These are phyloP conservation scores for Emericellopsis terricola DNA, from an alignment of 495 filamentous ascomycete genomes.

Conservation along the genomic window DNA sequence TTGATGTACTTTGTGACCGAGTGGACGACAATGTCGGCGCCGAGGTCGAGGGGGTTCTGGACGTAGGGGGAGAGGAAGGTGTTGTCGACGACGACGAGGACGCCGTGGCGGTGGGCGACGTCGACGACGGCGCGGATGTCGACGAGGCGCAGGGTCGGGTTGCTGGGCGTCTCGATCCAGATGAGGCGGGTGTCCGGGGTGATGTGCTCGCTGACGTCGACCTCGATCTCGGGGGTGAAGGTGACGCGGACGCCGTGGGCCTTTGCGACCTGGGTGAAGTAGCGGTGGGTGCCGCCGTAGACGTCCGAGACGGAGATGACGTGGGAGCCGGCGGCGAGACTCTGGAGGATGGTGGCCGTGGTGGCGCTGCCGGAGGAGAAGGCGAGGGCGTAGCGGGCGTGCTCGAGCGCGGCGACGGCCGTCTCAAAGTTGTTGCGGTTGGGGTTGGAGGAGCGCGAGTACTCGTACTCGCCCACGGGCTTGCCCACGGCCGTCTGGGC, in stretches of 20 bases:
- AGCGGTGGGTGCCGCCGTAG: slow-evolving; percentile 93
- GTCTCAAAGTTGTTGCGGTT: slow-evolving; percentile 42
- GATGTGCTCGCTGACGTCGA: slow-evolving; percentile 69
- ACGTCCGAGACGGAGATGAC: slow-evolving; percentile 93
- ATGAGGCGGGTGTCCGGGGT: slow-evolving; percentile 80
- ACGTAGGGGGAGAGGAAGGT: slow-evolving; percentile 93
- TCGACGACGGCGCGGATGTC: slow-evolving; percentile 75
- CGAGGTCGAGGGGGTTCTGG: slow-evolving; percentile 88
- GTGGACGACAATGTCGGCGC: slow-evolving; percentile 96
- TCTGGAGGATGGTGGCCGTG: slow-evolving; percentile 84
- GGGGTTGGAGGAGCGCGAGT: slow-evolving; percentile 69
- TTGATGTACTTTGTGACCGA: slow-evolving; percentile 99
- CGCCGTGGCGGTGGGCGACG: slow-evolving; percentile 70
- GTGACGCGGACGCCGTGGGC: slow-evolving; percentile 90
- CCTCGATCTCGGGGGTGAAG: slow-evolving; percentile 80
- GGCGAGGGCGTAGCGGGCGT: slow-evolving; percentile 81
- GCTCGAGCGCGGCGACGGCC: slow-evolving; percentile 79
- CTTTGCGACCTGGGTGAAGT: slow-evolving; percentile 94
- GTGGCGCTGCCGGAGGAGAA: slow-evolving; percentile 91
- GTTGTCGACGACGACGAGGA: slow-evolving; percentile 95
- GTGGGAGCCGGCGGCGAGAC: slow-evolving; percentile 79
- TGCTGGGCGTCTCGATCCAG: slow-evolving; percentile 93
- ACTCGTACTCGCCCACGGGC: slow-evolving; percentile 68
- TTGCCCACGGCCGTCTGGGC: slow-evolving; percentile 61
- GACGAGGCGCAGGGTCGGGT: slow-evolving; percentile 81